Evolutionary conservation across 306 rosid species (phyloP).

Genomic region (Quercus rubra): DNA sequence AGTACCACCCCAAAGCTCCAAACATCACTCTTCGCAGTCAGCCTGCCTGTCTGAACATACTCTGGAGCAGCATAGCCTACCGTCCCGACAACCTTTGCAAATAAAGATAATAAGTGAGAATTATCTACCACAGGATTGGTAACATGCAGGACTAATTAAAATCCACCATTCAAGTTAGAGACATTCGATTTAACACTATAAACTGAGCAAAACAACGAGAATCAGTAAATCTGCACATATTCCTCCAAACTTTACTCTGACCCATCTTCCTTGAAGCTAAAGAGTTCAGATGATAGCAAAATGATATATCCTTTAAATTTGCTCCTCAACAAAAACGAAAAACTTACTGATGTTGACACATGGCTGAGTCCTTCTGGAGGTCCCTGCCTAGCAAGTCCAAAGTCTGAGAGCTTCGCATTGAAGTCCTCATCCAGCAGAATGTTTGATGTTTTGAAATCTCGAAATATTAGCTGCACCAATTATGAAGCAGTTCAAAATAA

Average conservation of each 20-base stretch:
- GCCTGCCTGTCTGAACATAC: slow-evolving; percentile 88
- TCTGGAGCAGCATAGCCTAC: slow-evolving; percentile 97
- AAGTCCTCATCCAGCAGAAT: slow-evolving; percentile 83
- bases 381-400: slow-evolving; percentile 98
- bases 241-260: neutral
- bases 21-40: slow-evolving; percentile 90
- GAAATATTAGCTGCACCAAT: slow-evolving; percentile 84
- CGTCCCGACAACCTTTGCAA: slow-evolving; percentile 84
- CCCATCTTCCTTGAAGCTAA: neutral
- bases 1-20: slow-evolving; percentile 98
- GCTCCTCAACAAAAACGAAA: slow-evolving; percentile 4
- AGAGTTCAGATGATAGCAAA: neutral
- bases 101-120: slow-evolving; percentile 26
- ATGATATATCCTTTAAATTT: slow-evolving; percentile 5
- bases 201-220: neutral
- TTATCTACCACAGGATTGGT: neutral
- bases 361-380: slow-evolving; percentile 81
- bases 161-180: neutral
- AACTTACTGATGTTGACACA: slow-evolving; percentile 83
- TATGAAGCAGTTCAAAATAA: slow-evolving; percentile 27
- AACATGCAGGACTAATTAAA: slow-evolving; percentile 8
- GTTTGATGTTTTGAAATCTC: slow-evolving; percentile 91
- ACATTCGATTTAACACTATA: slow-evolving; percentile 16
- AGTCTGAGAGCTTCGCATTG: slow-evolving; percentile 96
- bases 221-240: neutral